Percentiles rank a stretch among this genome's conserved stretches.
Evolutionary conservation across 2,329 filamentous ascomycete species (phyloP).

Genomic region (Coniosporium uncinatum): DNA sequence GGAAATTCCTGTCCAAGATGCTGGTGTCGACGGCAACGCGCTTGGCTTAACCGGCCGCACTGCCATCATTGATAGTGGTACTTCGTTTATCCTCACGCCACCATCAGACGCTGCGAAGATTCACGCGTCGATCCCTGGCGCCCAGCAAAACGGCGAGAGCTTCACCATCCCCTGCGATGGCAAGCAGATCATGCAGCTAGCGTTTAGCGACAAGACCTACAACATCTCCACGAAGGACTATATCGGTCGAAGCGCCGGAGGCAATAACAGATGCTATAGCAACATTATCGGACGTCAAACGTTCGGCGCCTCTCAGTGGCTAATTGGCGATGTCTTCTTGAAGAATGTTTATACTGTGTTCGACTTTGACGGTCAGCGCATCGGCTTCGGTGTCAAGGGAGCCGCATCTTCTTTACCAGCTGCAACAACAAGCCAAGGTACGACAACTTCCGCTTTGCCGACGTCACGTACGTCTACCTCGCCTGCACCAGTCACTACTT

Average conservation of each 20-base stretch:
- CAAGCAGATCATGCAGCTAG: constrained; percentile 52
- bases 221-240: constrained; percentile 67
- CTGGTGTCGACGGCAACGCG: constrained; percentile 53
- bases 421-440: background rate
- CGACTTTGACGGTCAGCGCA: constrained; percentile 62
- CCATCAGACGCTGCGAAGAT: constrained; percentile 58
- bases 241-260: constrained; percentile 36
- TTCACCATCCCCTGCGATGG: constrained; percentile 73
- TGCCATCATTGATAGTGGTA: constrained; percentile 81
- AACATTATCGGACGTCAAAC: constrained; percentile 71
- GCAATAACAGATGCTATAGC: constrained; percentile 52
- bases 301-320: constrained; percentile 58
- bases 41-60: constrained; percentile 42
- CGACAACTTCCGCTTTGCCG: too few species aligned
- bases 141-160: constrained; percentile 49
- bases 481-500: background rate
- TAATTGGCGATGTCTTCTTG: constrained; percentile 81
- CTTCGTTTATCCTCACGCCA: constrained; percentile 73
- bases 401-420: background rate
- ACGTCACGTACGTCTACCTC: background rate
- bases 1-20: constrained; percentile 66
- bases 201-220: constrained; percentile 64
- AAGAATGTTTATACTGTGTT: constrained; percentile 90
- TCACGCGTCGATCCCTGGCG: constrained; percentile 62
- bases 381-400: constrained; percentile 42